phyloP scores from a whole-genome alignment of 768 basidiomycete genomes.

The Dacryopinax primogenitus region DNA sequence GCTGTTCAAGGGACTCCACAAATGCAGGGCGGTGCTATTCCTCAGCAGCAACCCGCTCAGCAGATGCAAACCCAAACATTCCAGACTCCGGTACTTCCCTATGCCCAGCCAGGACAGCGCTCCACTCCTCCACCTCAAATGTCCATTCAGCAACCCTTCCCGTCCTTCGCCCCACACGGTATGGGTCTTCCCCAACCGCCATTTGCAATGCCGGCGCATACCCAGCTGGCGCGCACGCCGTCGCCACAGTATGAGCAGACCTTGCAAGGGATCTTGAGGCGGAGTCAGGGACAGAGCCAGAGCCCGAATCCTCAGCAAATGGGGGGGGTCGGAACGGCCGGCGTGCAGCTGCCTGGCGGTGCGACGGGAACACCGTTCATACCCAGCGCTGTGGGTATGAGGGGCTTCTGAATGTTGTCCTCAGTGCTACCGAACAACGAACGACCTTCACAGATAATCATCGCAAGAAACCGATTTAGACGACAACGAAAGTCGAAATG shows the following conservation, averaged over 20 bases:
- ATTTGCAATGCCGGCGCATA: neutral
- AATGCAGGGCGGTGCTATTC: neutral
- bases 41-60: neutral
- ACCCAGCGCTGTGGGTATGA: slow-evolving; percentile 1
- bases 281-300: neutral
- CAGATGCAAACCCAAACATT: neutral
- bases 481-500: neutral
- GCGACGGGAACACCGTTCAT: slow-evolving; percentile 1
- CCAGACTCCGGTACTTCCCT: slow-evolving; percentile 1
- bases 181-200: slow-evolving; percentile 27
- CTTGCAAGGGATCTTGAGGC: neutral
- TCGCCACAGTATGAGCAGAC: slow-evolving; percentile 7
- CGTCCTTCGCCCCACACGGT: slow-evolving; percentile 29
- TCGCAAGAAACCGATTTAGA: neutral
- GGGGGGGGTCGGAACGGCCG: neutral
- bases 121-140: slow-evolving; percentile 50
- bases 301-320: neutral
- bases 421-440: neutral
- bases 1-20: slow-evolving; percentile 10
- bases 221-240: neutral
- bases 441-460: neutral
- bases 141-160: slow-evolving; percentile 30
- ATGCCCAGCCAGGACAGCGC: neutral
- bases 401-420: neutral
- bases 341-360: neutral